Percentiles rank a stretch among this genome's conserved stretches.
phyloP scores from a whole-genome alignment of 2,329 filamentous ascomycete genomes.

The Laburnicola sp. region DNA sequence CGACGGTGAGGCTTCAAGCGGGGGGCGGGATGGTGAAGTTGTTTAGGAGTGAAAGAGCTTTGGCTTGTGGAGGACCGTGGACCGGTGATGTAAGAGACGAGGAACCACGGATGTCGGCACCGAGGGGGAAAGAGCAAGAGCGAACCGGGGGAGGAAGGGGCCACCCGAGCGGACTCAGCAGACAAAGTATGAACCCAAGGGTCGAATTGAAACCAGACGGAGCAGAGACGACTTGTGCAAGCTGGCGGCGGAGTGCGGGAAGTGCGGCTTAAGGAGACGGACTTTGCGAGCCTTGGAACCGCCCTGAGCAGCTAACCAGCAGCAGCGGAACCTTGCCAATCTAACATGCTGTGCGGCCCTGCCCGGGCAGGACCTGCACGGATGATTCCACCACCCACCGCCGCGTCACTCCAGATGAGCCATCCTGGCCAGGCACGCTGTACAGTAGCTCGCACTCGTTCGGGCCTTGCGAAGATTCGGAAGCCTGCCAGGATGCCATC shows the following conservation, averaged over 20 bases:
- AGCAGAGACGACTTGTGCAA: too few relatives aligned
- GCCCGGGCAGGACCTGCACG: not conserved
- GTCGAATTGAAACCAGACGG: not conserved
- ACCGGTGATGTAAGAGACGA: constrained; percentile 3
- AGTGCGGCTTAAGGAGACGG: constrained; percentile 7
- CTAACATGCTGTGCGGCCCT: constrained; percentile 1
- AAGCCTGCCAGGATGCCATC: too few relatives aligned
- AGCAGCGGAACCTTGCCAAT: not conserved
- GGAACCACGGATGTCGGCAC: constrained; percentile 1
- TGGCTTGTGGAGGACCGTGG: not conserved
- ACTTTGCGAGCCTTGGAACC: not conserved
- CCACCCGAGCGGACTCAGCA: not conserved
- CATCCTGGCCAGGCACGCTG: not conserved
- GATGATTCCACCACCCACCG: not conserved
- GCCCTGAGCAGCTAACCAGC: not conserved
- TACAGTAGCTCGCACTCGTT: too few relatives aligned
- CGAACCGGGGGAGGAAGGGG: not conserved
- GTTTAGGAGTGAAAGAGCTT: too few relatives aligned
- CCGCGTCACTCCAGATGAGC: not conserved
- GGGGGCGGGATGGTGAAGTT: not conserved
- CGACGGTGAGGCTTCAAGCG: constrained; percentile 25
- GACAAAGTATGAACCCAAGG: not conserved
- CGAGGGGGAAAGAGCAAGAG: not conserved
- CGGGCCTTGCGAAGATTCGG: too few relatives aligned
- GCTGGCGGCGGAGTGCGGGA: not conserved